Evolutionary conservation across 768 basidiomycete genomes (phyloP).

Genomic region (Porphyrellus cyaneotinctus): DNA sequence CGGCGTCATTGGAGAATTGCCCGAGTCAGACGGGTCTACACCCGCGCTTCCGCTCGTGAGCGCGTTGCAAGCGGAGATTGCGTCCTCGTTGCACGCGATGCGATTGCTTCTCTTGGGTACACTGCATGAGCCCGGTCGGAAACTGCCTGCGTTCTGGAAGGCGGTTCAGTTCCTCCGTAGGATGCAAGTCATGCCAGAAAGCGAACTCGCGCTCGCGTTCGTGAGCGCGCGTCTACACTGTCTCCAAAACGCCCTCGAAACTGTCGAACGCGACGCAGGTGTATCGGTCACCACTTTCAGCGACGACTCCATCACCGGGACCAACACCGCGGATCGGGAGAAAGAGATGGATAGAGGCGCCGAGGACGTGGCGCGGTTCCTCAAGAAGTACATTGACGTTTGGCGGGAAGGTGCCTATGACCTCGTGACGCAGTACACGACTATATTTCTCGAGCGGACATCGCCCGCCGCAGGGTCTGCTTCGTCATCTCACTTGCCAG

Average conservation of each 20-base stretch:
- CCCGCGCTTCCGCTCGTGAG: constrained; percentile 29
- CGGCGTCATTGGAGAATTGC: constrained; percentile 25
- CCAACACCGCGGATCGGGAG: constrained; percentile 33
- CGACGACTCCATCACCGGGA: constrained; percentile 14
- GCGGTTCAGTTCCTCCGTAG: constrained; percentile 82
- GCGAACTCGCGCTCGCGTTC: constrained; percentile 82
- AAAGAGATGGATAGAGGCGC: constrained; percentile 53
- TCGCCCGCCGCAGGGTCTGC: constrained; percentile 27
- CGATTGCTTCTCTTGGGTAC: constrained; percentile 72
- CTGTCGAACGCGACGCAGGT: constrained; percentile 41
- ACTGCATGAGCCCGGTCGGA: constrained; percentile 75
- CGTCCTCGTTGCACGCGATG: constrained; percentile 62
- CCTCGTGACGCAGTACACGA: constrained; percentile 82
- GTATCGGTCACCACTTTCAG: constrained; percentile 29
- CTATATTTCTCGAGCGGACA: constrained; percentile 79
- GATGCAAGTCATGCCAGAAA: constrained; percentile 70
- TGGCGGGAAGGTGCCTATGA: constrained; percentile 95
- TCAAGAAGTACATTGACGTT: constrained; percentile 83
- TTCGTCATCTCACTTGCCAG: constrained; percentile 17
- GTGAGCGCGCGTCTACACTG: constrained; percentile 68
- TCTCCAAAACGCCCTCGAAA: constrained; percentile 54
- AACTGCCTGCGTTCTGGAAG: constrained; percentile 87
- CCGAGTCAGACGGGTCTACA: constrained; percentile 42
- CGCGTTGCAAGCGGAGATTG: constrained; percentile 63
- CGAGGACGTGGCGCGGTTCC: constrained; percentile 70